Base-by-base conservation (phyloP, 1,284 basidiomycete genomes). In the Ganoderma boninense region DNA sequence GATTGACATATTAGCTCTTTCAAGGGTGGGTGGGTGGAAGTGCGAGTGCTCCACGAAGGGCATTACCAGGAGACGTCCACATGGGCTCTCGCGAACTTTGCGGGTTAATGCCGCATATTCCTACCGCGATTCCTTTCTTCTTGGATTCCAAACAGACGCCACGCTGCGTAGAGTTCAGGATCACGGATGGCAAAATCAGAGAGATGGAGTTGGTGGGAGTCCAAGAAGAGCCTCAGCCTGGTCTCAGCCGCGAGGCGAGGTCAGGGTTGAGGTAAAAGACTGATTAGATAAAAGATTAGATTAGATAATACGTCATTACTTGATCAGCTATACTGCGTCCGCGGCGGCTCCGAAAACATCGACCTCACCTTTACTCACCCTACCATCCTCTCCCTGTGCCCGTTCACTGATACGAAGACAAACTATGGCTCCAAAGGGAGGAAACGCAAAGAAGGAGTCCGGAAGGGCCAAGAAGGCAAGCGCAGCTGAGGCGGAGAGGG, bases 401-500 rank as follows among this genome's bases (percentile, higher is more conserved):
- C 35, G 20, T 35, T 35, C n/a, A 62, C 23, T 7, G 13, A 10
- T 2, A 5, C 8, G 0, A 13, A 14, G 3, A 42, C n/a, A 26
- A 65, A 32, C n/a, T 13, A 96, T 96, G 95, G 82, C 95, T 69
- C 95, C 95, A 0, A 95, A 93, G 79, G 94, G 93, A 77, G 90
- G 88, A 76, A 97, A 96, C 85, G 86, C 94, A 73, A 97, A 97
- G 90, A 96, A 97, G 80, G 95, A 97, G 80, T 82, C 89, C 42
- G 95, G 95, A 2, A 83, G 93, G 62, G 94, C 96, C 1, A 96
- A 93, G 87, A 93, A 93, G 81, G 86, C 90, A 74, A 88, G 87
- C 13, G 85, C 84, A 4, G 90, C 85, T 0, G 85, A 85, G 7
- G 85, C 84, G 10, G 91, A 90, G 6, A 89, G 87, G 82, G 94